These are phyloP conservation scores for Spathaspora sp. DNA, from an alignment of 1,139 yeast species.

Conservation along the genomic window DNA sequence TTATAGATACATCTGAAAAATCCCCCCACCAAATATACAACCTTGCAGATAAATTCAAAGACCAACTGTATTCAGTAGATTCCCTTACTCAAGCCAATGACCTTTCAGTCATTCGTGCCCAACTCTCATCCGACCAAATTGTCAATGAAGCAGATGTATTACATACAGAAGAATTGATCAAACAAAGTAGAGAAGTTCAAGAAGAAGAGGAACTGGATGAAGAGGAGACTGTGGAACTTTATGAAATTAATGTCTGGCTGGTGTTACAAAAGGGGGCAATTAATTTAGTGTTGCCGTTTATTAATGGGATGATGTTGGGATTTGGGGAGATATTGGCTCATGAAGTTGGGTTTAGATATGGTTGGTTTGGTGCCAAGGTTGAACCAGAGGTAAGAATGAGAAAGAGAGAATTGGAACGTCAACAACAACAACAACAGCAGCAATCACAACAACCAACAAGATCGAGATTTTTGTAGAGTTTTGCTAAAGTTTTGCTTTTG, in stretches of 20 bases:
- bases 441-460: neutral
- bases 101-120: constrained; percentile 62
- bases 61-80: constrained; percentile 6
- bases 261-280: constrained; percentile 57
- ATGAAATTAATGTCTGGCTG: constrained; percentile 26
- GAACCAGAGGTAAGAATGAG: constrained; percentile 38
- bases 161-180: constrained; percentile 23
- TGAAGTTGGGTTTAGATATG: constrained; percentile 79
- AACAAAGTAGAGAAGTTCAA: constrained; percentile 18
- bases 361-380: constrained; percentile 77
- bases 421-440: neutral
- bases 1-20: neutral
- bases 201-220: constrained; percentile 11
- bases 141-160: constrained; percentile 28
- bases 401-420: constrained; percentile 11
- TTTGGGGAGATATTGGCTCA: constrained; percentile 96
- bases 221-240: constrained; percentile 3
- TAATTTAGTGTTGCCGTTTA: constrained; percentile 79
- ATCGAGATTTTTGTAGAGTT: neutral
- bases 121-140: constrained; percentile 67
- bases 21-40: neutral
- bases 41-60: neutral
- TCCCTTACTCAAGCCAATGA: constrained; percentile 16
- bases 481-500: neutral
- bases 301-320: constrained; percentile 95